These are phyloP conservation scores for Candida maesae DNA, from an alignment of 805 yeast species.

Conservation along the genomic window DNA sequence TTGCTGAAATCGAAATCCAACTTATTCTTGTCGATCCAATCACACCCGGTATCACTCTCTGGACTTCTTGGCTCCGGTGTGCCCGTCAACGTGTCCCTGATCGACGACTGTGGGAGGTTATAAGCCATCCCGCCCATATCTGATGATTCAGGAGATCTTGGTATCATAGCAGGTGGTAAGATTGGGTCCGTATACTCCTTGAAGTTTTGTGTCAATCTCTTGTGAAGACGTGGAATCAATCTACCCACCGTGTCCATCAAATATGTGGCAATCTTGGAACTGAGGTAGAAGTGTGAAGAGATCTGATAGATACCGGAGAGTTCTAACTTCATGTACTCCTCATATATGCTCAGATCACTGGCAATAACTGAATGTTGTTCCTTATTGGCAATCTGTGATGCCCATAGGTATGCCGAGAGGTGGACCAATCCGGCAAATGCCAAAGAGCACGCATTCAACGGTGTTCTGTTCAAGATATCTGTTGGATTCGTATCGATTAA, in stretches of 20 bases:
- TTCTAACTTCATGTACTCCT: conserved; percentile 47
- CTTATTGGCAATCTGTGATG: conserved; percentile 34
- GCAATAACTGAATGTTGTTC: conserved; percentile 18
- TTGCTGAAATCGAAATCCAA: conserved; percentile 34
- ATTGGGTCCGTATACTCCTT: conserved; percentile 16
- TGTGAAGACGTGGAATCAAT: conserved; percentile 40
- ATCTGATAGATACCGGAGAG: conserved; percentile 46
- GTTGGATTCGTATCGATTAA: conserved; percentile 46
- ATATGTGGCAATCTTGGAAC: conserved; percentile 44
- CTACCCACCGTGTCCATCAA: conserved; percentile 42
- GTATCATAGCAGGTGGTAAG: neutral
- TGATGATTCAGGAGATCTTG: conserved; percentile 12
- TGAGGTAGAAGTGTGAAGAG: conserved; percentile 48
- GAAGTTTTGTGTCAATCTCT: conserved; percentile 34
- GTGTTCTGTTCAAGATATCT: conserved; percentile 42
- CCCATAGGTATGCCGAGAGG: conserved; percentile 51
- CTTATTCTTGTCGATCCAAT: conserved; percentile 50
- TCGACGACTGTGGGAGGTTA: conserved; percentile 11
- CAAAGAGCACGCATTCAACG: conserved; percentile 48
- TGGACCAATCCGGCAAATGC: conserved; percentile 52
- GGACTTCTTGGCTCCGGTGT: conserved; percentile 12
- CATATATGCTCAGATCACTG: conserved; percentile 40
- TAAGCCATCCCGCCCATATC: conserved; percentile 14
- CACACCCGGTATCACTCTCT: conserved; percentile 47
- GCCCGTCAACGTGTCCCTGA: neutral